Evolutionary conservation across 73 alveolate genomes (phyloP).

Genomic region (Uronychia binucleata): DNA sequence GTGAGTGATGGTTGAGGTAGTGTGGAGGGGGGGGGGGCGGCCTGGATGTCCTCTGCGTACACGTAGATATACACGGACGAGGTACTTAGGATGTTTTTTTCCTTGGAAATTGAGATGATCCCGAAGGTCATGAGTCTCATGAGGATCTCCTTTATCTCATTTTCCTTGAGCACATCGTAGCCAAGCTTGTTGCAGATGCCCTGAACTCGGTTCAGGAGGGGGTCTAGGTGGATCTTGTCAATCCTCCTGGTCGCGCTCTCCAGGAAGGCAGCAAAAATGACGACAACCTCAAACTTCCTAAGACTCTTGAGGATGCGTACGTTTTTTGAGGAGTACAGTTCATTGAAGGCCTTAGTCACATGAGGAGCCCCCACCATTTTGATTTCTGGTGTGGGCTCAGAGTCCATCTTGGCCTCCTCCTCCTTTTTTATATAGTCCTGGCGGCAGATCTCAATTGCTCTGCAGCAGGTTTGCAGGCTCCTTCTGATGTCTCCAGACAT

Average conservation of each 20-base stretch:
- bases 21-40: no score
- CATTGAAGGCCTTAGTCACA: slow-evolving; percentile 70
- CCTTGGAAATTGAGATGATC: not conserved
- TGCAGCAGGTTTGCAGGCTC: slow-evolving; percentile 80
- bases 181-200: slow-evolving; percentile 9
- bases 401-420: slow-evolving; percentile 5
- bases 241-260: not conserved
- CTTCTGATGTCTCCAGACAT: slow-evolving; percentile 93
- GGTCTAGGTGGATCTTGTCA: slow-evolving; percentile 23
- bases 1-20: no score
- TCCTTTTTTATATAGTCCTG: slow-evolving; percentile 21
- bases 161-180: not conserved
- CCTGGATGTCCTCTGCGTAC: slow-evolving; percentile 26
- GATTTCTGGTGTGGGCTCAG: slow-evolving; percentile 31
- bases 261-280: slow-evolving; percentile 48
- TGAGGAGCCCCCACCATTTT: slow-evolving; percentile 8
- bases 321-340: slow-evolving; percentile 70
- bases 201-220: slow-evolving; percentile 18
- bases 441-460: slow-evolving; percentile 78
- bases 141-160: slow-evolving; percentile 46
- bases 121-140: slow-evolving; percentile 57
- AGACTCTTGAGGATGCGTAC: slow-evolving; percentile 67
- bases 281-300: slow-evolving; percentile 68
- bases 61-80: slow-evolving; percentile 13
- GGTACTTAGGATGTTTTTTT: slow-evolving; percentile 4